Percentiles rank a stretch among this genome's conserved stretches.
These are phyloP conservation scores for Blastobotrys buckinghamii DNA, from an alignment of 1,139 yeast genomes.

Conservation along the genomic window DNA sequence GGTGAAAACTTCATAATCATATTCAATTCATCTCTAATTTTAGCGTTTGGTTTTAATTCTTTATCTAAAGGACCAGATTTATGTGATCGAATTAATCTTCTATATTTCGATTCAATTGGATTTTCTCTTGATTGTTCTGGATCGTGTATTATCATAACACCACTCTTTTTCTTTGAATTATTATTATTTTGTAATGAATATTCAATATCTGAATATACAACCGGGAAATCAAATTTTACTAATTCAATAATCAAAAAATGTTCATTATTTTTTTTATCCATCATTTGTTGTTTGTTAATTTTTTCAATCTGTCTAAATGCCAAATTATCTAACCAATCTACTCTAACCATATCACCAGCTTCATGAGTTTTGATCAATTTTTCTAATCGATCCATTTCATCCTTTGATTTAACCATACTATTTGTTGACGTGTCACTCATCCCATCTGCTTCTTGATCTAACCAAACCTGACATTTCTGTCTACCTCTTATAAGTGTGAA, in stretches of 20 bases:
- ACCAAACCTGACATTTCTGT: slow-evolving; percentile 44
- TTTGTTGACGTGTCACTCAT: slow-evolving; percentile 27
- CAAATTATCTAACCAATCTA: slow-evolving; percentile 73
- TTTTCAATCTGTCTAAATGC: slow-evolving; percentile 55
- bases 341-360: slow-evolving; percentile 54
- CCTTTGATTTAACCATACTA: slow-evolving; percentile 25
- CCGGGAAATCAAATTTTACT: slow-evolving; percentile 72
- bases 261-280: slow-evolving; percentile 9
- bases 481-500: slow-evolving; percentile 51
- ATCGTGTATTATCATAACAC: slow-evolving; percentile 49
- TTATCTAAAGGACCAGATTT: slow-evolving; percentile 71
- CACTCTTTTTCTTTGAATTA: slow-evolving; percentile 13
- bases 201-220: slow-evolving; percentile 64
- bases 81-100: slow-evolving; percentile 77
- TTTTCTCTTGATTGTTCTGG: slow-evolving; percentile 63
- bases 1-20: slow-evolving; percentile 72
- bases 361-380: slow-evolving; percentile 56
- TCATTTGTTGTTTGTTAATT: slow-evolving; percentile 24
- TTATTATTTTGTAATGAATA: slow-evolving; percentile 28
- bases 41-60: slow-evolving; percentile 85
- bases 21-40: slow-evolving; percentile 66
- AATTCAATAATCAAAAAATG: slow-evolving; percentile 62
- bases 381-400: slow-evolving; percentile 43
- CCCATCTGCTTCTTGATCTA: slow-evolving; percentile 34
- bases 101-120: slow-evolving; percentile 83